A percentile compares a stretch with the other conserved stretches of the same genome.
Conservation (phyloP, 345 rosid species). For the Corymbia maculata region DNA sequence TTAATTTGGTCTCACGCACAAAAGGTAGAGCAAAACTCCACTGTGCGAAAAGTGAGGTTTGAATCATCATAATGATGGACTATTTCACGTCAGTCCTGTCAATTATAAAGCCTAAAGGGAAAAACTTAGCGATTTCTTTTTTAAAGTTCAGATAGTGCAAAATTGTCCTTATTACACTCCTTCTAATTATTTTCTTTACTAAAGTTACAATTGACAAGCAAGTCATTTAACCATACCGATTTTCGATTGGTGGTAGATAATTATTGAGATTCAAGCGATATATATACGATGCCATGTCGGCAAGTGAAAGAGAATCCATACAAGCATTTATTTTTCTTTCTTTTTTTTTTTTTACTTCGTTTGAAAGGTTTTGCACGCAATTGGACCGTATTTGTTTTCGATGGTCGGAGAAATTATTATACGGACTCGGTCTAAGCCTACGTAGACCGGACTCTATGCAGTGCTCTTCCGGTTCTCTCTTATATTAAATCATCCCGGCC, state of each 20-base stretch:
- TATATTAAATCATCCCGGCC: background rate
- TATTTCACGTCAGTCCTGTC: background rate
- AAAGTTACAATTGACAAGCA: background rate
- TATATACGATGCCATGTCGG: background rate
- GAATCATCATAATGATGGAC: background rate
- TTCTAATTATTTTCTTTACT: background rate
- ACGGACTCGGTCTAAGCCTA: background rate
- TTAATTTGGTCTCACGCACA: background rate
- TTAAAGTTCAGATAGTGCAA: background rate
- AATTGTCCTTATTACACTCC: background rate
- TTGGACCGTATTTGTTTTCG: background rate
- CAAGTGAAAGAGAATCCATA: background rate
- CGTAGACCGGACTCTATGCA: background rate
- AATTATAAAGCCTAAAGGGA: background rate
- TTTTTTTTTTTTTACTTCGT: background rate
- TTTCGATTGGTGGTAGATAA: background rate
- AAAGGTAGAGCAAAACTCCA: background rate
- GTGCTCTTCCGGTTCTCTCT: background rate
- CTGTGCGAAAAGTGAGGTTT: background rate
- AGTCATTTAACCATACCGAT: background rate
- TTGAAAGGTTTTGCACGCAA: background rate
- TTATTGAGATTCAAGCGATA: background rate
- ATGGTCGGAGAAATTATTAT: background rate
- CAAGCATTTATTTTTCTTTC: background rate
- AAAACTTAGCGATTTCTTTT: background rate